These are phyloP conservation scores for Pugionium cornutum DNA, from an alignment of 345 rosid species.

Conservation along the genomic window DNA sequence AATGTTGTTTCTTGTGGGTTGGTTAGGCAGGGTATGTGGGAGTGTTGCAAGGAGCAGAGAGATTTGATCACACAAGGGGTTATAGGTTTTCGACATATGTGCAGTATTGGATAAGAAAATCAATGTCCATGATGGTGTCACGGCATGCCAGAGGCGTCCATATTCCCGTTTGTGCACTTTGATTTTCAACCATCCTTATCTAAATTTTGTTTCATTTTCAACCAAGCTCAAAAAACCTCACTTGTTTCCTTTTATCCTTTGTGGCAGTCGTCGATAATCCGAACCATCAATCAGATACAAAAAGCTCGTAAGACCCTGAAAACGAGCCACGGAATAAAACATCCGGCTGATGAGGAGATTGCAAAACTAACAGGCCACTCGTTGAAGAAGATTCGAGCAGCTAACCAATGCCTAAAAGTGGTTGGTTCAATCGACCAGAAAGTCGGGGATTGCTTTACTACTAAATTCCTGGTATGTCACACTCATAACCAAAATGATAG, in stretches of 20 bases:
- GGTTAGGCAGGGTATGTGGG: slow-evolving; percentile 77
- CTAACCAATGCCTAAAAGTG: slow-evolving; percentile 63
- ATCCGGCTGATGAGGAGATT: slow-evolving; percentile 60
- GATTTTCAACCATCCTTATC: slow-evolving; percentile 4
- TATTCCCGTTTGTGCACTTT: slow-evolving; percentile 59
- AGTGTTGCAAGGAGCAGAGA: slow-evolving; percentile 79
- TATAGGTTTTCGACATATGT: slow-evolving; percentile 84
- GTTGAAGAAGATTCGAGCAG: slow-evolving; percentile 65
- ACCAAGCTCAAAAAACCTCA: slow-evolving; percentile 4
- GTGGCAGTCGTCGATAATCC: slow-evolving; percentile 50
- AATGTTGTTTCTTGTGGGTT: slow-evolving; percentile 18
- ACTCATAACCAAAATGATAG: background rate
- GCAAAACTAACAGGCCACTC: slow-evolving; percentile 63
- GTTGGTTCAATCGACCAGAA: slow-evolving; percentile 79
- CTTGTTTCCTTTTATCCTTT: slow-evolving; percentile 16
- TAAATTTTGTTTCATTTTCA: slow-evolving; percentile 12
- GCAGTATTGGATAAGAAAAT: slow-evolving; percentile 81
- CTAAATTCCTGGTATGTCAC: slow-evolving; percentile 60
- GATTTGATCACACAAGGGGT: slow-evolving; percentile 83
- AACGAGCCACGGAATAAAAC: slow-evolving; percentile 50
- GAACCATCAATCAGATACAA: slow-evolving; percentile 55
- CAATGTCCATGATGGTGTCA: slow-evolving; percentile 61
- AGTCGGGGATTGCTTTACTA: slow-evolving; percentile 48
- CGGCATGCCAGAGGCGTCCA: slow-evolving; percentile 63
- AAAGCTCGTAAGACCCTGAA: slow-evolving; percentile 64